These are phyloP conservation scores for Ottelia alismoides DNA, from an alignment of 106 monocot genomes.

Conservation along the genomic window DNA sequence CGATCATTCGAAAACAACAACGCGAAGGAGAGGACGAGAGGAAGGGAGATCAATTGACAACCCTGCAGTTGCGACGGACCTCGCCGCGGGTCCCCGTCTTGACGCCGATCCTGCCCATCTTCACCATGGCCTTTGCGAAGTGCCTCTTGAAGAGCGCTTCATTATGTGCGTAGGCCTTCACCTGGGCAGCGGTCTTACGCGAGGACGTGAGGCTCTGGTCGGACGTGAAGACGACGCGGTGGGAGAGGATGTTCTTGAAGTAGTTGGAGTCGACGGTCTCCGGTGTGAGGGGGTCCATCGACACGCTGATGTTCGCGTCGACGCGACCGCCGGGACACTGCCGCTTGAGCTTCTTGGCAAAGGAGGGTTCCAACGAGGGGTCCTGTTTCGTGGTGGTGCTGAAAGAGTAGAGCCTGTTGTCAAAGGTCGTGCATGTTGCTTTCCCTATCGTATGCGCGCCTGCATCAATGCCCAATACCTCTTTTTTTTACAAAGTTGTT, in stretches of 20 bases:
- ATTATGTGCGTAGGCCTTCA: background rate
- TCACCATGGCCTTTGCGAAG: conserved; percentile 32
- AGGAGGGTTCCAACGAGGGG: conserved; percentile 4
- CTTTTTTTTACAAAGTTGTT: too few relatives aligned
- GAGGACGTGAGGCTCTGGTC: conserved; percentile 5
- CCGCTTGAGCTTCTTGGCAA: conserved; percentile 2
- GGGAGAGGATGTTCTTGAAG: conserved; percentile 1
- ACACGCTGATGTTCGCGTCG: background rate
- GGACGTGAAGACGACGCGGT: conserved; percentile 8
- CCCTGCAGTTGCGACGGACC: conserved; percentile 27
- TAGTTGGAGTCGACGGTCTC: conserved; percentile 7
- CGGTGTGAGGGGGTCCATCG: conserved; percentile 1
- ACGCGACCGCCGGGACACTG: conserved; percentile 5
- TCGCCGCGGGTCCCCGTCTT: conserved; percentile 31
- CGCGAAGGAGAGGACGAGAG: too few relatives aligned
- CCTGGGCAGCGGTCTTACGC: background rate
- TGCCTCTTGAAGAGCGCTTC: conserved; percentile 6
- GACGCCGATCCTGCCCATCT: conserved; percentile 39
- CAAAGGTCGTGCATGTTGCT: conserved; percentile 1
- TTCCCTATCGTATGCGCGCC: conserved; percentile 9
- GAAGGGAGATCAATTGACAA: conserved; percentile 4
- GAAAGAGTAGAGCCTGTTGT: conserved; percentile 6
- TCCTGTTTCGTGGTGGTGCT: background rate
- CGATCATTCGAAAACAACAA: too few relatives aligned
- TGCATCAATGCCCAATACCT: too few relatives aligned